Evolutionary conservation across 257 asterid genomes (phyloP).

Genomic region (Thymus quinquecostatus): DNA sequence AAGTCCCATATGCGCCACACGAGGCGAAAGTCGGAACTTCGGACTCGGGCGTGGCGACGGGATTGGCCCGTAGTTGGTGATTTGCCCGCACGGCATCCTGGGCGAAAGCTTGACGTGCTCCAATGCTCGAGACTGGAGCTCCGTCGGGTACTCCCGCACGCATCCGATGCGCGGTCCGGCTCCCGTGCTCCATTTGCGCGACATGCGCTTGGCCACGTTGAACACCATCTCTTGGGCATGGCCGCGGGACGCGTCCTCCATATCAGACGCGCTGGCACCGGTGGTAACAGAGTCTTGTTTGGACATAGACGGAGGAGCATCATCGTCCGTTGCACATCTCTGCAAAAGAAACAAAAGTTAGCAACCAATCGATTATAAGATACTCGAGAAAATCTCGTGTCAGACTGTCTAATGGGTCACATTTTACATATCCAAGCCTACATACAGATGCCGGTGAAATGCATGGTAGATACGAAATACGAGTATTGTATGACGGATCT

Average conservation of each 20-base stretch:
- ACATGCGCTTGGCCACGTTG: conserved; percentile 52
- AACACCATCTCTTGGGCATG: conserved; percentile 25
- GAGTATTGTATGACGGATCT: no score
- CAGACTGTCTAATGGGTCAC: background rate
- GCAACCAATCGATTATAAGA: background rate
- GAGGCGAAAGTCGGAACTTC: conserved; percentile 68
- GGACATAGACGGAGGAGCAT: conserved; percentile 37
- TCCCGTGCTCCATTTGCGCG: conserved; percentile 81
- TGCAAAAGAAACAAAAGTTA: conserved; percentile 26
- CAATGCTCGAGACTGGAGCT: conserved; percentile 71
- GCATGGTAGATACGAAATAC: no score
- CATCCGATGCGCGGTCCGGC: conserved; percentile 83
- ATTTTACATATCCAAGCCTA: no score
- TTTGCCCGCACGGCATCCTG: conserved; percentile 45
- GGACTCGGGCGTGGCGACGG: conserved; percentile 98
- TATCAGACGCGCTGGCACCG: conserved; percentile 4
- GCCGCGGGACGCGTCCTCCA: background rate
- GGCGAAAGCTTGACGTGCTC: conserved; percentile 89
- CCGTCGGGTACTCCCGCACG: conserved; percentile 75
- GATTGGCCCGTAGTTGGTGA: conserved; percentile 62
- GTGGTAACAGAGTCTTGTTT: background rate
- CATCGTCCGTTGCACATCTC: conserved; percentile 79
- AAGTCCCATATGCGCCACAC: conserved; percentile 72
- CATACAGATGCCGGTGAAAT: no score
- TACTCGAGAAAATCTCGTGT: background rate